Evolutionary conservation across 768 basidiomycete genomes (phyloP).

Genomic region (Peribolospora kevripleyi): DNA sequence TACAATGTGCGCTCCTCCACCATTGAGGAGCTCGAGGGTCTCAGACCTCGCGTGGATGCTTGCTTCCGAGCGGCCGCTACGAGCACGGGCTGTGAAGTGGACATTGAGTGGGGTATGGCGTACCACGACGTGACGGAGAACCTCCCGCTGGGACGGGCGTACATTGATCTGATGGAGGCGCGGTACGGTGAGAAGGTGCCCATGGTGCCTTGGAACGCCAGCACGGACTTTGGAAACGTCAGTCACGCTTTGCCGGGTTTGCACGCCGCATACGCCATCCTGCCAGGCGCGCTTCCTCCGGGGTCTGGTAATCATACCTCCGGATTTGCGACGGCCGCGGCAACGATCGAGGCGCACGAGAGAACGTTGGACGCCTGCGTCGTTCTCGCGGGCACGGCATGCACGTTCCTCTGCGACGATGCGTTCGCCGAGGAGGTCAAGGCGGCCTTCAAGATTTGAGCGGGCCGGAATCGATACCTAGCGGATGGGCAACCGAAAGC

Average conservation of each 20-base stretch:
- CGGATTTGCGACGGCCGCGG: not conserved
- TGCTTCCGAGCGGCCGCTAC: not conserved
- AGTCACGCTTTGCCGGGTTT: not conserved
- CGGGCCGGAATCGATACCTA: no score
- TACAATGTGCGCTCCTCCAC: not conserved
- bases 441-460: no score
- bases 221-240: not conserved
- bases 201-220: not conserved
- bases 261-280: not conserved
- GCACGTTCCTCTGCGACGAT: not conserved
- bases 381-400: constrained; percentile 3
- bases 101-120: not conserved
- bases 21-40: not conserved
- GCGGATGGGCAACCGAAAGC: no score
- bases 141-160: not conserved
- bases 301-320: not conserved
- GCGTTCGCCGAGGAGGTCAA: not conserved
- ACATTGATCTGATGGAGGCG: not conserved
- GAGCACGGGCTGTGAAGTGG: not conserved
- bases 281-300: not conserved
- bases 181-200: not conserved
- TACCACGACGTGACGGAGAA: not conserved
- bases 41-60: not conserved
- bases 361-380: not conserved
- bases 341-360: not conserved